Evolutionary conservation across 2,329 filamentous ascomycete species (phyloP).

Genomic region (Scopulariopsis brevicaulis): DNA sequence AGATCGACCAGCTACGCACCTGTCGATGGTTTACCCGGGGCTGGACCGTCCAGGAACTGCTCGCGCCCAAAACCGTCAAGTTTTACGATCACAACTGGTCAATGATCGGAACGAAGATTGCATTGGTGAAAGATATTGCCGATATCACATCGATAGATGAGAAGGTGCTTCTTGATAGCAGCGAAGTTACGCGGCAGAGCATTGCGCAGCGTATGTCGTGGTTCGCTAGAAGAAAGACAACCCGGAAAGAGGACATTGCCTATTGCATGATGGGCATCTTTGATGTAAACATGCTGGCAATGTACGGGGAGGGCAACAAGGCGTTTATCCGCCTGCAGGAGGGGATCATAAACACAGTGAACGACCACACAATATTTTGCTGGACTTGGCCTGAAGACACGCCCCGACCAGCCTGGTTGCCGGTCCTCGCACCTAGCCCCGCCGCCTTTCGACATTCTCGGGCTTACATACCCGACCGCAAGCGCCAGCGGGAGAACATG

Average conservation of each 20-base stretch:
- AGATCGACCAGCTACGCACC: background rate
- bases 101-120: background rate
- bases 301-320: background rate
- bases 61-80: background rate
- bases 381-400: too few relatives aligned
- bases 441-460: too few relatives aligned
- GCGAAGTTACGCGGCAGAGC: background rate
- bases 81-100: background rate
- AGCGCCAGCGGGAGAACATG: too few relatives aligned
- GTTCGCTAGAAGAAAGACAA: background rate
- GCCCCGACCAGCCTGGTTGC: too few relatives aligned
- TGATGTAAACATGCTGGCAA: background rate
- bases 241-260: background rate
- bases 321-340: background rate
- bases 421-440: too few relatives aligned
- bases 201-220: background rate
- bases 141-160: background rate
- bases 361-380: background rate
- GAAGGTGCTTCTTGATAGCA: background rate
- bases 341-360: background rate
- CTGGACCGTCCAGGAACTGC: background rate
- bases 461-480: too few relatives aligned
- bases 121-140: background rate
- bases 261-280: background rate
- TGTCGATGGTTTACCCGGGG: background rate